Evolutionary conservation across 2,329 filamentous ascomycete species (phyloP), one percentile per base, ranked within the genome.

Genomic region (Thielaviopsis punctulata): DNA sequence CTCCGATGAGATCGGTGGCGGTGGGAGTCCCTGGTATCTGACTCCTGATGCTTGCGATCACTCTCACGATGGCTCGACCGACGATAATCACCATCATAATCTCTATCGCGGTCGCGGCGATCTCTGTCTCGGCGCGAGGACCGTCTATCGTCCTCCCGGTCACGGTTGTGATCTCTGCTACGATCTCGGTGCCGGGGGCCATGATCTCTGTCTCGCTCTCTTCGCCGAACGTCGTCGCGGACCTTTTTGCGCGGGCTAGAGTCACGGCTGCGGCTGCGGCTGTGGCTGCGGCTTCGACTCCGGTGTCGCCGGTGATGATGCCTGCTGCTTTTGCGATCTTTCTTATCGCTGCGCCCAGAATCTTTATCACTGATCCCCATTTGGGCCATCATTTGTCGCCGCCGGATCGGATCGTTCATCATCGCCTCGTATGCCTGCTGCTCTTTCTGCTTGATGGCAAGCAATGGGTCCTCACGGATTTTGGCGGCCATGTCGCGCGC

Each of bases 391-490:
- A 93, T 63, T 61, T 85, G 78, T 55, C 75, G 71, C 57, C 82
- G 72, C 67, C 76, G 80, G 57, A 77, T 73, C 0, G 83, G 82
- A 60, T 87, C 83, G 59, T 81, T 86, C 78, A 86, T 88, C 77
- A 87, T 82, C 8, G 80, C 76, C 59, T 84, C 80, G 62, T 87
- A 86, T 1, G 84, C 81, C 24, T 82, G 81, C 65, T 90, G 85
- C 63, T 96, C 89, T 63, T 93, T 84, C 63, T 81, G 84, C 73
- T 94, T 95, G 64, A 98, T 95, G 22, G 89, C 86, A 30, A 96
- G 70, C 60, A 98, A 73, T 0, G 92, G 92, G 63, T 98, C 92
- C 58, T 93, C 85, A 57, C 88, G 75, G 46, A 96, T 81, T 69
- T 98, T 98, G 47, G 79, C 68, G 25, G 86, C 84, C 0, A 82